Evolutionary conservation across 1,284 basidiomycete genomes (phyloP).

Genomic region (Leccinum subrobustum): DNA sequence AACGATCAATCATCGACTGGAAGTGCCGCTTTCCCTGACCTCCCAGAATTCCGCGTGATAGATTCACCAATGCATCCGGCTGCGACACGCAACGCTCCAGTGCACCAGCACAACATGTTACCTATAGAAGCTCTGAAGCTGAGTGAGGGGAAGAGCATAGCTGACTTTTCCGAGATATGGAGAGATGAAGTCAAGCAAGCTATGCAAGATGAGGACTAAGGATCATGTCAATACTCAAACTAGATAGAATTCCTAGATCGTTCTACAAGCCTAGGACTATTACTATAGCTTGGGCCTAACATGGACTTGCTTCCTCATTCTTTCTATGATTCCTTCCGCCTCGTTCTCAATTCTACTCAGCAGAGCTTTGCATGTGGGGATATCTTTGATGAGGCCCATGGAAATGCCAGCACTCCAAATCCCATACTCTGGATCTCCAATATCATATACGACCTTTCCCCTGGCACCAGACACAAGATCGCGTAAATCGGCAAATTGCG

Average conservation of each 20-base stretch:
- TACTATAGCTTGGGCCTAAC: slow-evolving; percentile 47
- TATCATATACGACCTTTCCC: slow-evolving; percentile 80
- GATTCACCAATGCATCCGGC: slow-evolving; percentile 70
- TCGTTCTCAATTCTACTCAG: slow-evolving; percentile 74
- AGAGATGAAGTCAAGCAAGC: slow-evolving; percentile 53
- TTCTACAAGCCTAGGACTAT: not conserved
- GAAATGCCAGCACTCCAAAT: slow-evolving; percentile 85
- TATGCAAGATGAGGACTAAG: slow-evolving; percentile 25
- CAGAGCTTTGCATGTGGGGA: slow-evolving; percentile 81
- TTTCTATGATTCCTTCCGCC: slow-evolving; percentile 69
- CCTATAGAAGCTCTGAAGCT: slow-evolving; percentile 85
- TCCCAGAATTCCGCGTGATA: slow-evolving; percentile 67
- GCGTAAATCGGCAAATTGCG: slow-evolving; percentile 84
- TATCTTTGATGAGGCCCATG: slow-evolving; percentile 83
- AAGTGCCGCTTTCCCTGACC: slow-evolving; percentile 4
- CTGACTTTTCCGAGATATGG: slow-evolving; percentile 74
- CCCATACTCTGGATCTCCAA: slow-evolving; percentile 83
- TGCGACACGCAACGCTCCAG: slow-evolving; percentile 64
- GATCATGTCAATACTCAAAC: not conserved
- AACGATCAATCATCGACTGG: not conserved
- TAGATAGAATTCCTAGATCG: not conserved
- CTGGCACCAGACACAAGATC: slow-evolving; percentile 82
- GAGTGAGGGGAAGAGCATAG: slow-evolving; percentile 68
- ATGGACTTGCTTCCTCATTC: slow-evolving; percentile 42
- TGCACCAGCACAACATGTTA: slow-evolving; percentile 88